Conservation (phyloP, 768 basidiomycete species). For the Kondoa subrosea region DNA sequence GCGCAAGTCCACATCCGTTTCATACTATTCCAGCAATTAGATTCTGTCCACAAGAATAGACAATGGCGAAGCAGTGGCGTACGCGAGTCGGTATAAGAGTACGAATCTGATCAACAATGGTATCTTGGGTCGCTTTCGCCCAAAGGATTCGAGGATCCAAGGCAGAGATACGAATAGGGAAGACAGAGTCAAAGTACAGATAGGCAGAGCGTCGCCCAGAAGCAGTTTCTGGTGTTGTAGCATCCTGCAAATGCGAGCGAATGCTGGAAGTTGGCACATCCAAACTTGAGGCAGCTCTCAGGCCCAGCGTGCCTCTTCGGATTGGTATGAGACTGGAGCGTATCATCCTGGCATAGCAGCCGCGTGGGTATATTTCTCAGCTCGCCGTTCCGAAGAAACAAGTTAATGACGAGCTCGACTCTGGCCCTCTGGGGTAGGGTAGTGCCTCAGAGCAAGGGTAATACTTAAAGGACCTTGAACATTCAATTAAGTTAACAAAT, state of each 20-base stretch:
- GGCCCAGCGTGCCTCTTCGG: neutral
- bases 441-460: too few relatives aligned
- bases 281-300: neutral
- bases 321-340: neutral
- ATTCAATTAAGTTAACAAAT: too few relatives aligned
- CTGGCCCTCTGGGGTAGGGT: too few relatives aligned
- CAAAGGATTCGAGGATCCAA: constrained; percentile 60
- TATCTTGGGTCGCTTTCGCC: constrained; percentile 45
- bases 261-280: neutral
- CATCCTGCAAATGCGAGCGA: neutral
- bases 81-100: constrained; percentile 37
- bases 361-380: neutral
- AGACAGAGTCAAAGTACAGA: constrained; percentile 34
- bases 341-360: neutral
- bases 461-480: too few relatives aligned
- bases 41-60: too few relatives aligned
- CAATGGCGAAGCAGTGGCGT: too few relatives aligned
- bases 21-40: too few relatives aligned
- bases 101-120: constrained; percentile 40
- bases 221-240: neutral
- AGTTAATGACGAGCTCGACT: too few relatives aligned
- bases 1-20: constrained; percentile 45
- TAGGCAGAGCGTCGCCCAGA: neutral
- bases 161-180: constrained; percentile 51
- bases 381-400: neutral